Base-by-base conservation (phyloP, 2,329 filamentous ascomycete genomes). In the Fusarium neocosmosporiellum region DNA sequence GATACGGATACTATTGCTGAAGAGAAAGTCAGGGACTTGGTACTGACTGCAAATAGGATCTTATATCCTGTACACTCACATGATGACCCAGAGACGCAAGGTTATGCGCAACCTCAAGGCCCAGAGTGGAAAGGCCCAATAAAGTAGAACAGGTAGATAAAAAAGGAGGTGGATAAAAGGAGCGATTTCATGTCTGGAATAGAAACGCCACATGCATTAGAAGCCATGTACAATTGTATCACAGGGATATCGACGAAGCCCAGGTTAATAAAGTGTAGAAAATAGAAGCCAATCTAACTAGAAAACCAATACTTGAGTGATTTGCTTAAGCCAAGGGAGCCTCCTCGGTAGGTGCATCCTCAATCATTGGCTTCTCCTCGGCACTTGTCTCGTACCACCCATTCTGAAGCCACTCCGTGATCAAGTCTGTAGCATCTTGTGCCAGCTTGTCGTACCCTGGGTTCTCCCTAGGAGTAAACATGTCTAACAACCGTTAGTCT, bases 41-140 rank as follows among this genome's bases (percentile, higher is more conserved):
- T 62, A 36, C 61, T 75, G 46, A 69, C 59, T 48, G 33, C 29
- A 1, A 13, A 3, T 39, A 85, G 92, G 94, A 85, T 79, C 93
- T 5, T 97, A 96, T 78, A 88, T 97, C 64, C 84, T 98, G 66
- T 98, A 96, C 81, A 94, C 93, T 24, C 93, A 99, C 83, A 98
- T 99, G 96, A 94, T 98, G 87, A 87, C 88, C 70, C 96, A 99
- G 88, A 88, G 96, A 76, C 88, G 90, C 74, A 97, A 94, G 88
- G 90, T 96, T 62, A 86, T 94, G 85, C 89, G 90, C 63, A 88
- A 87, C 43, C 89, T 91, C 79, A 89, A 88, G 82, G 77, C 80
- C 31, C 78, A 85, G 73, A 79, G 83, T 55, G 77, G 78, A 54
- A 86, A 88, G 79, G 84, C 84, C 16, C 74, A 77, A 63, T 78